phyloP scores from a whole-genome alignment of 2,329 filamentous ascomycete genomes.

The Rhinocladiella mackenziei region DNA sequence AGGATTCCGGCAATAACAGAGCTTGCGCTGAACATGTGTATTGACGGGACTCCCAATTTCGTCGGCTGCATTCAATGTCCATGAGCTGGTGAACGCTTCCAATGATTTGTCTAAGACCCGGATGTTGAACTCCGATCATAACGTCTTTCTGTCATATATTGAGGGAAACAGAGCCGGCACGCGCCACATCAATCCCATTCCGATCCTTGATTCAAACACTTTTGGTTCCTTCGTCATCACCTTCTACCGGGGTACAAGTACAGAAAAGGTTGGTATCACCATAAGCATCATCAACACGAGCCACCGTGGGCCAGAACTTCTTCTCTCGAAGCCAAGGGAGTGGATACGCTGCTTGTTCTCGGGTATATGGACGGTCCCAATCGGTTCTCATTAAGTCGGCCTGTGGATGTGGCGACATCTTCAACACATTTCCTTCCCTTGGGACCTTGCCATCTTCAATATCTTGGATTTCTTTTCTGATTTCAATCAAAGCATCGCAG shows the following conservation, averaged over 20 bases:
- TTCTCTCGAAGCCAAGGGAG: slow-evolving; percentile 79
- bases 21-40: too few species aligned
- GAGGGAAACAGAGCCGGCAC: too few species aligned
- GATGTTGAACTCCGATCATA: slow-evolving; percentile 22
- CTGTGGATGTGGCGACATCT: slow-evolving; percentile 83
- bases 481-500: slow-evolving; percentile 81
- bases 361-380: slow-evolving; percentile 78
- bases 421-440: slow-evolving; percentile 74
- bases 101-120: neutral
- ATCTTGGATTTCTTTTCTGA: slow-evolving; percentile 77
- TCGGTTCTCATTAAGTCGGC: slow-evolving; percentile 70
- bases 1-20: too few species aligned
- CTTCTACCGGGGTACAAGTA: slow-evolving; percentile 81
- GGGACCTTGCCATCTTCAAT: slow-evolving; percentile 76
- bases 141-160: neutral
- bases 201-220: neutral
- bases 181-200: neutral
- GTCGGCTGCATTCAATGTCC: neutral
- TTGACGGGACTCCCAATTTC: too few species aligned
- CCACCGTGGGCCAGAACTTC: slow-evolving; percentile 95
- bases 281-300: slow-evolving; percentile 83
- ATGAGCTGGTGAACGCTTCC: neutral
- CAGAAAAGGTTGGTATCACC: slow-evolving; percentile 93
- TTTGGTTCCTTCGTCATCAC: slow-evolving; percentile 32
- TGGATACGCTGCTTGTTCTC: slow-evolving; percentile 84